Evolutionary conservation across 2,329 filamentous ascomycete genomes (phyloP).

Genomic region (Aspergillus sp.): DNA sequence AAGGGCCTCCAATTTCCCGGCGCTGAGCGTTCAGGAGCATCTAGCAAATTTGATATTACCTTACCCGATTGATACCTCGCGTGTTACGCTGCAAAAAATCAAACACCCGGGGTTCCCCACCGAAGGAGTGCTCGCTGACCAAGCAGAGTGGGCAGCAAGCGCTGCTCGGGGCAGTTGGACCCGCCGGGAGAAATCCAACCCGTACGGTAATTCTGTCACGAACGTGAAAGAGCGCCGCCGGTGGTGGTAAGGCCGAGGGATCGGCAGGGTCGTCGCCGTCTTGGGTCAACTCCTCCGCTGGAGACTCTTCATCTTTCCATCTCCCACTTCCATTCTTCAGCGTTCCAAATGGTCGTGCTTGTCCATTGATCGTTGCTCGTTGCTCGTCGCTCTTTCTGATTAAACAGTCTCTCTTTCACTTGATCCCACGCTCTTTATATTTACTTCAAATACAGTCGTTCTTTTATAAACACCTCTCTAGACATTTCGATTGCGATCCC

Average conservation of each 20-base stretch:
- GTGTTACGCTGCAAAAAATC: background rate
- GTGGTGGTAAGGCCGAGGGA: conserved; percentile 1
- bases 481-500: conserved; percentile 14
- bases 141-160: background rate
- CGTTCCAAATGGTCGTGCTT: background rate
- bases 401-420: background rate
- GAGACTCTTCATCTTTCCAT: conserved; percentile 2
- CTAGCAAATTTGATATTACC: background rate
- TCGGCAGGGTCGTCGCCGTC: conserved; percentile 6
- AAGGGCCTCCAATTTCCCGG: background rate
- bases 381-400: background rate
- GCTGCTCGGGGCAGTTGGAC: too few relatives aligned
- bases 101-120: background rate
- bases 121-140: background rate
- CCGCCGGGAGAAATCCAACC: too few relatives aligned
- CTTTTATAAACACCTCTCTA: conserved; percentile 17
- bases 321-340: conserved; percentile 13
- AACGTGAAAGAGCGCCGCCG: conserved; percentile 1
- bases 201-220: background rate
- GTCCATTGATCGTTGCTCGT: background rate
- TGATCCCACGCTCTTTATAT: conserved; percentile 4
- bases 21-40: background rate
- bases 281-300: conserved; percentile 4
- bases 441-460: background rate
- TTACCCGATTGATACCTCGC: background rate